Evolutionary conservation across 306 rosid genomes (phyloP), one percentile per base, ranked within the genome.

Genomic region (Pyrus betulifolia): DNA sequence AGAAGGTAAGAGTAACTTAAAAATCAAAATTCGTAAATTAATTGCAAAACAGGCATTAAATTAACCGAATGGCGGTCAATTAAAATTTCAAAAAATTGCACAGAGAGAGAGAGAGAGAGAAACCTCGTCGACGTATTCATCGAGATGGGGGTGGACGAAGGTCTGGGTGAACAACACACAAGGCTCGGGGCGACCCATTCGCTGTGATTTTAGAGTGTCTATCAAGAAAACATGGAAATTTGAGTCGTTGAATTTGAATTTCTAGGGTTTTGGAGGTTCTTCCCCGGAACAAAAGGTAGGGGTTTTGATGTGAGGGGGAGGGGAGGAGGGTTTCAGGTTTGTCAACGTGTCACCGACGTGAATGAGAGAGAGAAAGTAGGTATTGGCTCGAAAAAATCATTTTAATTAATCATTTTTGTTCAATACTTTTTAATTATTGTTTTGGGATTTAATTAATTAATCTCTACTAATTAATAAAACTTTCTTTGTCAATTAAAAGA

Each of bases 51-150:
- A 15, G 22, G 60, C 12, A 71, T 35, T 55, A 22, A 57, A 72
- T 59, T 23, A 63, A 64, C 42, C 23, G 28, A 49, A 49, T 49
- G 55, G 55, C 69, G 12, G 4, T 17, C 28, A 30, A 64, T 31
- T 66, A 18, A 66, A 66, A 66, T 5, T 66, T 21, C 4, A 59
- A 5, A 21, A 71, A 40, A 52, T 30, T 38, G 42, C 42, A 38
- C 21, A 19, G 38, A 15, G 21, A 49, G 55, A 66, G 72, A 46
- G 19, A 49, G 55, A 66, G 72, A 46, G 52, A 79, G 49, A 71
- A 84, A 89, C 99, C 97, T 95, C 99, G 87, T 95, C 99, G 58
- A 95, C 97, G 84, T 92, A 92, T 85, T 95, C 99, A 21, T 95
- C 97, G 72, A 95, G 99, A 70, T 88, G 92, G 11, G 97, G 85